Percentiles rank a stretch among this genome's conserved stretches.
phyloP scores from a whole-genome alignment of 169 alveolate genomes.

The Plasmodium vivax region DNA sequence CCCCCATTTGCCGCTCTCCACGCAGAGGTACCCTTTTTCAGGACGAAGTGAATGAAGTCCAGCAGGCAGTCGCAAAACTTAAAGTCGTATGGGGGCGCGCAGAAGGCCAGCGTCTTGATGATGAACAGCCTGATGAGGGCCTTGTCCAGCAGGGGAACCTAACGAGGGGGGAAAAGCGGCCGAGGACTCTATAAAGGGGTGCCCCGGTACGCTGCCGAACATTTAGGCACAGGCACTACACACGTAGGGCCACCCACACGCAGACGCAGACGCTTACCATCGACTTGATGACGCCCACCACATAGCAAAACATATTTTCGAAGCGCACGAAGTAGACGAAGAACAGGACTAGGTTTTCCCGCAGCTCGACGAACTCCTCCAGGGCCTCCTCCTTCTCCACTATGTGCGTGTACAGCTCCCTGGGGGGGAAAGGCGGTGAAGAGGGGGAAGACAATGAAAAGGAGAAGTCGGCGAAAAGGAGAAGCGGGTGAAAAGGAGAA shows the following conservation, averaged over 20 bases:
- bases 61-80: conserved; percentile 69
- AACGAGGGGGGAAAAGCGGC: not conserved
- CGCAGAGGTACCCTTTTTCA: conserved; percentile 28
- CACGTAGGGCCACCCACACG: not conserved
- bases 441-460: not conserved
- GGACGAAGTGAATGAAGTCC: conserved; percentile 36
- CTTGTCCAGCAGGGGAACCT: conserved; percentile 74
- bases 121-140: conserved; percentile 78
- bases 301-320: conserved; percentile 72
- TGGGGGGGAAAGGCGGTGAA: not conserved
- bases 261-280: conserved; percentile 33
- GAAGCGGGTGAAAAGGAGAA: not conserved
- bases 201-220: not conserved
- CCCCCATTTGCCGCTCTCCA: not conserved
- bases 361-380: conserved; percentile 46
- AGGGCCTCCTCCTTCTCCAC: conserved; percentile 62
- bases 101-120: conserved; percentile 73
- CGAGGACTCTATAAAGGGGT: not conserved
- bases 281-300: conserved; percentile 36
- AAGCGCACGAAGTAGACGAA: conserved; percentile 49
- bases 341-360: conserved; percentile 50
- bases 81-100: conserved; percentile 80
- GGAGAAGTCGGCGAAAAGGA: not conserved
- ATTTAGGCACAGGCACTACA: not conserved
- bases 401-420: conserved; percentile 61